These are phyloP conservation scores for Cornus florida DNA, from an alignment of 148 eudicot genomes.

Conservation along the genomic window DNA sequence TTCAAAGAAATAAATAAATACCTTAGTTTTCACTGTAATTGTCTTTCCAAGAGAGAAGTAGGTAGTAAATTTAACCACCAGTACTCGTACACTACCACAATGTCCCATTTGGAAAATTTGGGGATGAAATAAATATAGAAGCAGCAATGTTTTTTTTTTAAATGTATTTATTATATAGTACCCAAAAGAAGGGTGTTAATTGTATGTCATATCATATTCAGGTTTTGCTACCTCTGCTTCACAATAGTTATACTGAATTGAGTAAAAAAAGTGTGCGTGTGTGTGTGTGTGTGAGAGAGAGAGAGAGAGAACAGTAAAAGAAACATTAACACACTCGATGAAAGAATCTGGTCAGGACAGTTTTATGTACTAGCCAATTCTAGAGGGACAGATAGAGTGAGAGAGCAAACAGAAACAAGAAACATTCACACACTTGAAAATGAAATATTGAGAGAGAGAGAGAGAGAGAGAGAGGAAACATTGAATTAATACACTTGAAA, in stretches of 20 bases:
- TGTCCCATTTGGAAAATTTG: neutral
- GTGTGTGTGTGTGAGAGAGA: neutral
- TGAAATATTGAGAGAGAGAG: too few relatives aligned
- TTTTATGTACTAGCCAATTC: neutral
- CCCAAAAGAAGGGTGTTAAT: too few relatives aligned
- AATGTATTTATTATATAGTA: too few relatives aligned
- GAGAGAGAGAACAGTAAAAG: too few relatives aligned
- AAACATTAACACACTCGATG: neutral
- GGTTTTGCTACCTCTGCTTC: neutral
- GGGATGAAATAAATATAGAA: too few relatives aligned
- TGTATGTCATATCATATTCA: too few relatives aligned
- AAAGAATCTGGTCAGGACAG: neutral
- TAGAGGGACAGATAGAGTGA: too few relatives aligned
- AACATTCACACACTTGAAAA: too few relatives aligned
- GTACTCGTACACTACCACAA: neutral
- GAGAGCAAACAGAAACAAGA: too few relatives aligned
- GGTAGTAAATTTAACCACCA: neutral
- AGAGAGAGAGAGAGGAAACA: too few relatives aligned
- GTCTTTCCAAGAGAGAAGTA: neutral
- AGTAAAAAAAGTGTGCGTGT: neutral
- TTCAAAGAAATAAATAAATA: neutral
- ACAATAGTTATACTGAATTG: neutral
- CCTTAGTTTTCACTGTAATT: neutral
- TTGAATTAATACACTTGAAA: too few relatives aligned
- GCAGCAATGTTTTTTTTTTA: too few relatives aligned